phyloP scores from a whole-genome alignment of 306 rosid species.

The Mimosa pudica region DNA sequence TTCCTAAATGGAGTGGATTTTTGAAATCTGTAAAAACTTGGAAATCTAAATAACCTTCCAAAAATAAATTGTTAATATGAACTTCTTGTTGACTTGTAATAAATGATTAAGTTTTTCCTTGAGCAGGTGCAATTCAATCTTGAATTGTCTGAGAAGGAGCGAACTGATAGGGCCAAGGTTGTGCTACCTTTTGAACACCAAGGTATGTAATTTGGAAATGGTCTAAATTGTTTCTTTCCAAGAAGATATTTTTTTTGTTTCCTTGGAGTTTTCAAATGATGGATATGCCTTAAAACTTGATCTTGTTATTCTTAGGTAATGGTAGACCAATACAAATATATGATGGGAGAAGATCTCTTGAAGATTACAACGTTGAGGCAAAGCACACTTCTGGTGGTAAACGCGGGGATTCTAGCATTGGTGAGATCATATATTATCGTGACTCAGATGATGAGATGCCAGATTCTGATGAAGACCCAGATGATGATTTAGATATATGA shows the following conservation, averaged over 20 bases:
- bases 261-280: slow-evolving; percentile 4
- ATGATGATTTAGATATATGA: slow-evolving; percentile 92
- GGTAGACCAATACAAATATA: slow-evolving; percentile 80
- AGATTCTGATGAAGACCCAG: slow-evolving; percentile 98
- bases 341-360: slow-evolving; percentile 78
- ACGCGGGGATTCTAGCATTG: slow-evolving; percentile 57
- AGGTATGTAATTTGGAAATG: slow-evolving; percentile 51
- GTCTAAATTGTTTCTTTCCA: background rate
- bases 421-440: slow-evolving; percentile 86
- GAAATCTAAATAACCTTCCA: too few relatives aligned
- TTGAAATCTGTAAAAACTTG: slow-evolving; percentile 17
- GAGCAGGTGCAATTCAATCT: slow-evolving; percentile 84
- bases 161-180: slow-evolving; percentile 79
- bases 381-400: slow-evolving; percentile 39
- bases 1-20: slow-evolving; percentile 30
- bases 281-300: slow-evolving; percentile 12
- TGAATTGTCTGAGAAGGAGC: slow-evolving; percentile 91
- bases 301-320: slow-evolving; percentile 55
- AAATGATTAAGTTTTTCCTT: slow-evolving; percentile 25
- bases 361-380: slow-evolving; percentile 47
- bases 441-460: slow-evolving; percentile 99
- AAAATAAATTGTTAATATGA: slow-evolving; percentile 8
- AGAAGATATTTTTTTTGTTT: background rate
- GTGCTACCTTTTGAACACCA: slow-evolving; percentile 97
- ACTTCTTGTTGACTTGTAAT: slow-evolving; percentile 6